Base-by-base conservation (phyloP, 2,329 filamentous ascomycete species). In the Calonectria pseudoreteaudii region DNA sequence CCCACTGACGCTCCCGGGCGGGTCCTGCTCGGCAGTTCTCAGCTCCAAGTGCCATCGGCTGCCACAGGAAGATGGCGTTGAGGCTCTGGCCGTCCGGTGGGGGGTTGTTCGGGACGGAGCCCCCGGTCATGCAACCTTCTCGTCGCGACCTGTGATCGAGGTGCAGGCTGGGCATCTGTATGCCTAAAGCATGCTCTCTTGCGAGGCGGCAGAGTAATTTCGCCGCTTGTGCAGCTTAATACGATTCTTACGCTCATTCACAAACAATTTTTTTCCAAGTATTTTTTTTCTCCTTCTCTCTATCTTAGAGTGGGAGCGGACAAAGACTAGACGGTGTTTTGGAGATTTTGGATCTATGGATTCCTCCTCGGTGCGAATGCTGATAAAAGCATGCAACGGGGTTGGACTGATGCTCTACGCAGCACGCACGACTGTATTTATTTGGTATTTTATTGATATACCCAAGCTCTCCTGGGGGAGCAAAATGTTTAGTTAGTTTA, bases 1-100 rank as follows among this genome's bases (percentile, higher is more conserved):
- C 81, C 89, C 89, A 28, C 85, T 90, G 30, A 84, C 84, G 2
- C 77, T 90, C 44, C 81, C 79, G 28, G 88, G 86, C 36, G 88
- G 88, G 14, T 83, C 85, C 52, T 90, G 88, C 82, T 89, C 87
- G 73, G 89, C 88, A 11, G 88, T 89, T n/a, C 79, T 91, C 74
- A 87, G 86, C 79, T 85, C 88, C 30, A 81, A 86, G 65, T 90
- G 88, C 80, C 88, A 90, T 70, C 82, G 85, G 7, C 75, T 79
- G 36, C 76, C 80, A 23, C 79, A 78, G 11, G 81, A 81, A 49
- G 80, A 79, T 64, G 76, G 76, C 26, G 81, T 88, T 69, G 86
- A 85, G 82, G 71, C 80, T 75, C 69, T 81, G 76, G 77, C 81
- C 31, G 80, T 90, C 10, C 80, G 82, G 34, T 90, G 87, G 87